Base-by-base conservation (phyloP, 768 basidiomycete species). In the Hygrocybe punicea region DNA sequence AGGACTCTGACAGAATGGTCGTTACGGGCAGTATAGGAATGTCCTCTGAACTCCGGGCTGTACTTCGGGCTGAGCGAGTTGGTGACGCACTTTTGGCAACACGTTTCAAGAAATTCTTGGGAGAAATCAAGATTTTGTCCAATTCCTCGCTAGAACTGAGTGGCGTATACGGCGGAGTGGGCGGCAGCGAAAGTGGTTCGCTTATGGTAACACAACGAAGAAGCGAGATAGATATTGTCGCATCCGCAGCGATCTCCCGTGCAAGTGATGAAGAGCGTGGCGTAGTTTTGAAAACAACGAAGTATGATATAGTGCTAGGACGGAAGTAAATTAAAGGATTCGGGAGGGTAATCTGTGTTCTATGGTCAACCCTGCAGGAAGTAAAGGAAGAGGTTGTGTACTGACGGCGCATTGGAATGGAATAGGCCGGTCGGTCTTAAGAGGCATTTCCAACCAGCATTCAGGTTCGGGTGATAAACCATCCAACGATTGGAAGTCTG, bases 341-440 rank as follows among this genome's bases (percentile, higher is more conserved):
- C 19, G 87, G 87, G 29, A 89, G 70, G 52, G 87, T 86, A 19
- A 87, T 76, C 87, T 87, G 55, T 40, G 37, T 24, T 39, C 54
- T 17, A 65, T 53, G 44, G 36, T 40, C 35, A 40, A 58, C 49
- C 4, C 24, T n/a, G 24, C 21, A 19, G 8, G 16, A 2, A 34
- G 16, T 14, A 19, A n/a, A 29, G 25, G 17, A 50, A 34, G 24
- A 25, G 17, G 25, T 6, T 6, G 48, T n/a, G 50, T 5, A 76
- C 86, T 67, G 62, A 89, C 88, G 21, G 83, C 86, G 67, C 85
- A 87, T 36, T 76, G 78, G 65, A 86, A 83, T 3, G 86, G 82
- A 21, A 87, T 77, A 0, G 78, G 76, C 23, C 86, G 79, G 63
- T 88, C 86, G 2, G 83, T 72, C 55, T 76, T 79, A 40, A 90